Percentiles rank a stretch among this genome's conserved stretches.
These are phyloP conservation scores for Penicillium arizonense DNA, from an alignment of 495 filamentous ascomycete species.

Conservation along the genomic window DNA sequence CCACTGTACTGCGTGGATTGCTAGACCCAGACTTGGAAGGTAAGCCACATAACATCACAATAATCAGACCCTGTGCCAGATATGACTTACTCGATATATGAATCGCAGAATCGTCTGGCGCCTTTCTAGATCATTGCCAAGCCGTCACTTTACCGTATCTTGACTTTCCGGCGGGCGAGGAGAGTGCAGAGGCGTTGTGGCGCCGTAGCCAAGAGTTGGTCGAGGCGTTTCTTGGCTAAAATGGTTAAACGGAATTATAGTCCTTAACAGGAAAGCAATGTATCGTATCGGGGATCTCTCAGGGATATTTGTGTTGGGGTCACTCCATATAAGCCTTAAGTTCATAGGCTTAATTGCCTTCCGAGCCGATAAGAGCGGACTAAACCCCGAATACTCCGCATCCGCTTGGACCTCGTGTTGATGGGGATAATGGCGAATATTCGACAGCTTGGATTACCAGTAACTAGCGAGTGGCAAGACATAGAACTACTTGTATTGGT, in stretches of 20 bases:
- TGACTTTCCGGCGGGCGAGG: conserved; percentile 32
- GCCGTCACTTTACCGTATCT: conserved; percentile 16
- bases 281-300: neutral
- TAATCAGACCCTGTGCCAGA: neutral
- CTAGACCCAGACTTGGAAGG: conserved; percentile 24
- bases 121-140: conserved; percentile 34
- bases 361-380: too few species aligned
- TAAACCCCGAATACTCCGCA: too few species aligned
- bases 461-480: too few species aligned
- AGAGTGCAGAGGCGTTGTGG: conserved; percentile 44
- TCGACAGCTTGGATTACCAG: too few species aligned
- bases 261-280: conserved; percentile 1
- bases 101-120: conserved; percentile 19
- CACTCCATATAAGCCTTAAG: neutral
- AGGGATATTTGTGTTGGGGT: neutral
- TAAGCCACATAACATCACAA: conserved; percentile 6
- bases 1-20: conserved; percentile 19
- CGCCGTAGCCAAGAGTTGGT: conserved; percentile 48
- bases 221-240: conserved; percentile 13
- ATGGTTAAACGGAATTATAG: neutral
- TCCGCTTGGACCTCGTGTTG: neutral
- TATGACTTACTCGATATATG: neutral
- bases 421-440: neutral
- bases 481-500: too few species aligned
- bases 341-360: neutral